Conservation (phyloP, 768 basidiomycete genomes). For the Suillus spraguei region DNA sequence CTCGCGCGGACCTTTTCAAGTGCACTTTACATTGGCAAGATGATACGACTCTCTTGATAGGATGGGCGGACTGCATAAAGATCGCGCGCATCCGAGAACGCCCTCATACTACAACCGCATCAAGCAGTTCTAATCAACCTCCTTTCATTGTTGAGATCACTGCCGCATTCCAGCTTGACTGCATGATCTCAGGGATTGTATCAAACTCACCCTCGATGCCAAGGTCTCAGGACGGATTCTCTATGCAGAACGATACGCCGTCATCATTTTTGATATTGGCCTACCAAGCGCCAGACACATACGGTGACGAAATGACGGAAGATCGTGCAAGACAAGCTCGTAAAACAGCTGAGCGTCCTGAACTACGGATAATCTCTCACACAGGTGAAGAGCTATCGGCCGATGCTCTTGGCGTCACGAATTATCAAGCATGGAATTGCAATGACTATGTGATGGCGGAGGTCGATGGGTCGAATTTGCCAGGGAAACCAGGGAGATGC, state of each 20-base stretch:
- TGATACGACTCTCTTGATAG: constrained; percentile 85
- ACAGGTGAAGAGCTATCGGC: constrained; percentile 86
- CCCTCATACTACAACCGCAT: constrained; percentile 44
- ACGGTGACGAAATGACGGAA: constrained; percentile 63
- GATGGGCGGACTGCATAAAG: constrained; percentile 94
- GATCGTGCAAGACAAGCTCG: constrained; percentile 77
- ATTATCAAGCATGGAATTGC: constrained; percentile 85
- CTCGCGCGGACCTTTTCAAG: constrained; percentile 93
- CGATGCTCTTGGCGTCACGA: constrained; percentile 78
- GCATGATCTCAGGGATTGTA: constrained; percentile 91
- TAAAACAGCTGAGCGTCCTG: constrained; percentile 88
- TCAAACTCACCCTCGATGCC: constrained; percentile 60
- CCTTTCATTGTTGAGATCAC: constrained; percentile 85
- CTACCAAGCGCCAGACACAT: constrained; percentile 80
- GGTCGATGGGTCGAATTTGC: constrained; percentile 29
- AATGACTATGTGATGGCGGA: constrained; percentile 86
- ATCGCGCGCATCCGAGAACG: constrained; percentile 79
- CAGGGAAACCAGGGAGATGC: constrained; percentile 42
- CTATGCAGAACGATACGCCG: constrained; percentile 36
- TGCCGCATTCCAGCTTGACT: constrained; percentile 90
- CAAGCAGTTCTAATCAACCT: constrained; percentile 48
- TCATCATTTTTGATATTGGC: constrained; percentile 87
- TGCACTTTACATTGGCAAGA: constrained; percentile 93
- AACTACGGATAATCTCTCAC: constrained; percentile 88
- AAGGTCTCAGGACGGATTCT: constrained; percentile 19